A percentile compares a stretch with the other conserved stretches of the same genome.
These are phyloP conservation scores for Afroboletus lepidellus DNA, from an alignment of 1,284 basidiomycete species.

Conservation along the genomic window DNA sequence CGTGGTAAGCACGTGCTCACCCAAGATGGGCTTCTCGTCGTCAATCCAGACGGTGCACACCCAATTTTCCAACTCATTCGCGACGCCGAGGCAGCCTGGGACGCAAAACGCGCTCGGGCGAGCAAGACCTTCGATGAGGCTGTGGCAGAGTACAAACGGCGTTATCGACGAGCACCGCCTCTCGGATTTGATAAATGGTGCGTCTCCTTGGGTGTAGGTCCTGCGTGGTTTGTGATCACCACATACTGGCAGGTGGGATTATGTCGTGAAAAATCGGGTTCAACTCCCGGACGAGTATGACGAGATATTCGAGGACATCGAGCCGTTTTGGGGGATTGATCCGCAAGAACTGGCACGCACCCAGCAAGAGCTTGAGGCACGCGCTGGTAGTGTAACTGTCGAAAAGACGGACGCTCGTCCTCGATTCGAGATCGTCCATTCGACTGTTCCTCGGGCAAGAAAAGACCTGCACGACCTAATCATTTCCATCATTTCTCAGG, in stretches of 20 bases:
- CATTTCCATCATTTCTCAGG: slow-evolving; percentile 13
- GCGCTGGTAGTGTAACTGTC: slow-evolving; percentile 7
- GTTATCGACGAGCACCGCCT: slow-evolving; percentile 50
- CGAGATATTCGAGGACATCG: slow-evolving; percentile 51
- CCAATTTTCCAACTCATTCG: slow-evolving; percentile 46
- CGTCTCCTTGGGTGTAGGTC: slow-evolving; percentile 29
- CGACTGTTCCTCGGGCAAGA: slow-evolving; percentile 9
- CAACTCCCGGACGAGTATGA: slow-evolving; percentile 60
- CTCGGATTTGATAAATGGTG: slow-evolving; percentile 60
- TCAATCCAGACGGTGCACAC: slow-evolving; percentile 36
- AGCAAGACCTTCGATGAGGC: slow-evolving; percentile 46
- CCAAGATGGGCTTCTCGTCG: slow-evolving; percentile 29
- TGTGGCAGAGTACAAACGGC: slow-evolving; percentile 44
- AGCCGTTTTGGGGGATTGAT: slow-evolving; percentile 55
- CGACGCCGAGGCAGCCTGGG: slow-evolving; percentile 42
- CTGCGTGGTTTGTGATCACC: neutral
- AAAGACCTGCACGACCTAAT: neutral
- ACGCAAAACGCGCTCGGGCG: slow-evolving; percentile 40
- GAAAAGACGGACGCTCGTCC: slow-evolving; percentile 6
- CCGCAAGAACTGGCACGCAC: slow-evolving; percentile 43
- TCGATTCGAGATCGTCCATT: slow-evolving; percentile 16
- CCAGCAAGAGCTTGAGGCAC: slow-evolving; percentile 39
- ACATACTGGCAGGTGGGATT: slow-evolving; percentile 58
- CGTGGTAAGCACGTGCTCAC: slow-evolving; percentile 25
- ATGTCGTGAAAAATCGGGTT: slow-evolving; percentile 51